Conservation (phyloP, 305 asterid species). For the Fraxinus paxiana region DNA sequence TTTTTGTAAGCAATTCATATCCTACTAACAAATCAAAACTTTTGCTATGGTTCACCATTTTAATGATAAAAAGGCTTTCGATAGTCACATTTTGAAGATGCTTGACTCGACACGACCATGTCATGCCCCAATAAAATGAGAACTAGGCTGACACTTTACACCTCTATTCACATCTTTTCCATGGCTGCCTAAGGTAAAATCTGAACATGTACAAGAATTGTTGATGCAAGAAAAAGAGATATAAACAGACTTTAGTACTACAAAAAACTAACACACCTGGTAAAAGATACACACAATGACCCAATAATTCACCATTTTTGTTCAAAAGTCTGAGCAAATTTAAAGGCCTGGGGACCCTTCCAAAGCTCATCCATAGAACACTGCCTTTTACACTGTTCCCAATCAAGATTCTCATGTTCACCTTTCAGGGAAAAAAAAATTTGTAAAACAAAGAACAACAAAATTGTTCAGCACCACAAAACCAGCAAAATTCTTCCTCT, state of each 20-base stretch:
- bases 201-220: not conserved
- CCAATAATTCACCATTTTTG: not conserved
- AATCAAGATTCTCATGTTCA: conserved; percentile 14
- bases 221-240: not conserved
- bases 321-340: not conserved
- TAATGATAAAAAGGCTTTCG: not conserved
- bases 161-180: not conserved
- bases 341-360: conserved; percentile 6
- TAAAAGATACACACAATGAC: not conserved
- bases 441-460: not conserved
- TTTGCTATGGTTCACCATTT: not conserved
- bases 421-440: not conserved
- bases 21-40: not conserved
- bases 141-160: not conserved
- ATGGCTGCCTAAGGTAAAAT: not conserved
- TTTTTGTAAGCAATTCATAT: not conserved
- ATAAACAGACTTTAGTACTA: not conserved
- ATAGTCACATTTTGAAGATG: not conserved
- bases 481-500: conserved; percentile 1
- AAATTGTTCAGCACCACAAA: not conserved
- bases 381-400: conserved; percentile 8
- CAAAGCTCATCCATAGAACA: conserved; percentile 15
- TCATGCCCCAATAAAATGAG: not conserved
- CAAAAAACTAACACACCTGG: not conserved
- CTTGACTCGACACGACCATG: not conserved